Conservation (phyloP, 179 eudicot species). For the Beta lomatogona region DNA sequence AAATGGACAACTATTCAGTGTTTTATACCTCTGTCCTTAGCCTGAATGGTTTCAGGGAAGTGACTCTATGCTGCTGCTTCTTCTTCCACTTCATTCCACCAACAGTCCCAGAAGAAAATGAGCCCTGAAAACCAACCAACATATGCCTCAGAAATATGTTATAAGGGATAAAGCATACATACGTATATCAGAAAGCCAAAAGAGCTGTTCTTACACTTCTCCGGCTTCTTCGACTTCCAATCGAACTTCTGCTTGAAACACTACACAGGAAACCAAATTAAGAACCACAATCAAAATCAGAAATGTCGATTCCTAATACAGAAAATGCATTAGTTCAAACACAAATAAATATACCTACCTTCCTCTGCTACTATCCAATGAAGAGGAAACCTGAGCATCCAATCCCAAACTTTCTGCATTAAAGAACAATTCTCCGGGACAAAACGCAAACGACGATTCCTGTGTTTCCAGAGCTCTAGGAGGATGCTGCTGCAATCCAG, state of each 20-base stretch:
- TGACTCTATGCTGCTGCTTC: constrained; percentile 58
- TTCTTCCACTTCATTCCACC: constrained; percentile 68
- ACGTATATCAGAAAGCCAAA: not conserved
- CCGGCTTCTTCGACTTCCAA: constrained; percentile 59
- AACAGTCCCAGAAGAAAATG: constrained; percentile 55
- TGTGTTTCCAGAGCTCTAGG: constrained; percentile 44
- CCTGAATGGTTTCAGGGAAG: constrained; percentile 71
- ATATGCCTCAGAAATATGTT: too few relatives aligned
- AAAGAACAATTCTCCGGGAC: constrained; percentile 68
- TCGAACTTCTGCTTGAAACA: constrained; percentile 54
- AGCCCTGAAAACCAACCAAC: constrained; percentile 48
- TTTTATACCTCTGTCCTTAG: constrained; percentile 81
- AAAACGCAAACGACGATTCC: constrained; percentile 56
- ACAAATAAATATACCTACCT: constrained; percentile 43
- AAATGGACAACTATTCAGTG: not conserved
- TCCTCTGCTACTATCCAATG: constrained; percentile 60
- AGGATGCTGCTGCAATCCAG: constrained; percentile 58
- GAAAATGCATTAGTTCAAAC: not conserved
- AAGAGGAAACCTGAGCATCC: constrained; percentile 50
- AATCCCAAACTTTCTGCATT: constrained; percentile 78
- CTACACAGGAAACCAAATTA: constrained; percentile 26
- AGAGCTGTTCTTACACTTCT: constrained; percentile 59
- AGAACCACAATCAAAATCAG: not conserved
- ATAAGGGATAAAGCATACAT: not conserved
- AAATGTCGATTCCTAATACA: not conserved